A percentile compares a stretch with the other conserved stretches of the same genome.
These are phyloP conservation scores for Ustilago cynodontis DNA, from an alignment of 1,284 basidiomycete genomes.

Conservation along the genomic window DNA sequence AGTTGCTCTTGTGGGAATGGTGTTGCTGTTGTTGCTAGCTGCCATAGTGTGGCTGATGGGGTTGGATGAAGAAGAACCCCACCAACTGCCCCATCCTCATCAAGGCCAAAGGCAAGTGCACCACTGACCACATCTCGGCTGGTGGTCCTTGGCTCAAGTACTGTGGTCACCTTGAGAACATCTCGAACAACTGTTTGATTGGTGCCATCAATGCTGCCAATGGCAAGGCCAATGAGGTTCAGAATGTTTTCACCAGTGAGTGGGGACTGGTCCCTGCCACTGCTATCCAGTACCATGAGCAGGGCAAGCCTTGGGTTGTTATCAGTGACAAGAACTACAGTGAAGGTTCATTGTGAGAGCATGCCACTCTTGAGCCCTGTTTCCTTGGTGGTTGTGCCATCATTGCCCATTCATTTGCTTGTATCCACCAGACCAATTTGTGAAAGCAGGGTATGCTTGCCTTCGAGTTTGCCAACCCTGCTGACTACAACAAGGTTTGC, in stretches of 20 bases:
- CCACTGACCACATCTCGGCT: too few relatives aligned
- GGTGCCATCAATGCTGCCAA: too few relatives aligned
- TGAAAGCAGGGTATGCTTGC: constrained; percentile 74
- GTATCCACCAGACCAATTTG: constrained; percentile 97
- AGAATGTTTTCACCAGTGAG: constrained; percentile 88
- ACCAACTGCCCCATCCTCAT: constrained; percentile 91
- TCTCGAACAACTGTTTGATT: too few relatives aligned
- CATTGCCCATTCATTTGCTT: constrained; percentile 95
- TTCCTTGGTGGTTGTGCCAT: constrained; percentile 95
- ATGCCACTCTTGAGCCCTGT: constrained; percentile 96
- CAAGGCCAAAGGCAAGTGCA: constrained; percentile 97
- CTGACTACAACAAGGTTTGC: constrained; percentile 68
- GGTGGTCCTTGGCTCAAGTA: too few relatives aligned
- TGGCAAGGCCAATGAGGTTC: constrained; percentile 95
- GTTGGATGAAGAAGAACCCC: too few relatives aligned
- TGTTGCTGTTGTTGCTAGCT: too few relatives aligned
- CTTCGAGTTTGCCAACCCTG: constrained; percentile 64
- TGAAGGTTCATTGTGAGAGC: constrained; percentile 97
- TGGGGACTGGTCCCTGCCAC: constrained; percentile 86
- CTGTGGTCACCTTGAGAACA: too few relatives aligned
- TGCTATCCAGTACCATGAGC: constrained; percentile 87
- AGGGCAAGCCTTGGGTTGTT: constrained; percentile 94
- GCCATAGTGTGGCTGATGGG: too few relatives aligned
- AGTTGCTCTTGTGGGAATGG: too few relatives aligned
- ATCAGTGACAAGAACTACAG: constrained; percentile 87